These are phyloP conservation scores for Aspergillus sp. DNA, from an alignment of 2,329 filamentous ascomycete species.

Conservation along the genomic window DNA sequence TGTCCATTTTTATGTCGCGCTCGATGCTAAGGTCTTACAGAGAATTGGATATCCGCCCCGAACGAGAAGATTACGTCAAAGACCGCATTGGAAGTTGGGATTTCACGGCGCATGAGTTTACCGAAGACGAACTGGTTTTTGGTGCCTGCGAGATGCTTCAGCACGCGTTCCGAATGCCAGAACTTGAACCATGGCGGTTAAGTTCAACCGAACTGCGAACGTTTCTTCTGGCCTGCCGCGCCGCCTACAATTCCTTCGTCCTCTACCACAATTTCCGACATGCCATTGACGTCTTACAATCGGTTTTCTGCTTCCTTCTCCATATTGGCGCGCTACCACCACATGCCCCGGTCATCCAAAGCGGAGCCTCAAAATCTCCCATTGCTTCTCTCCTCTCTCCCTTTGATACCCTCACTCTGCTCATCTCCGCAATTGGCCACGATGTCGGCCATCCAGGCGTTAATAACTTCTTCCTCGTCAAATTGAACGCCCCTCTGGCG, in stretches of 20 bases:
- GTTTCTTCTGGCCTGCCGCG: constrained; percentile 80
- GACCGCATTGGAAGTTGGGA: constrained; percentile 69
- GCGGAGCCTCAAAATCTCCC: constrained; percentile 46
- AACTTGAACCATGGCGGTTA: constrained; percentile 73
- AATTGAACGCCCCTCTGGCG: constrained; percentile 83
- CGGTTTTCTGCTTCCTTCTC: constrained; percentile 82
- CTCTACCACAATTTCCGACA: constrained; percentile 98
- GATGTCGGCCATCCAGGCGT: constrained; percentile 97
- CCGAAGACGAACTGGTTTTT: constrained; percentile 82
- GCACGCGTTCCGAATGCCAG: constrained; percentile 75
- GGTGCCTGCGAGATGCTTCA: constrained; percentile 83
- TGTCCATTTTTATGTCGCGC: constrained; percentile 1
- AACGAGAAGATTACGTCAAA: constrained; percentile 60
- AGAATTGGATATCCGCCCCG: constrained; percentile 60
- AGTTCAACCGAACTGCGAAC: constrained; percentile 74
- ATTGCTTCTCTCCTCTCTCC: constrained; percentile 72
- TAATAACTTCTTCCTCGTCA: constrained; percentile 93
- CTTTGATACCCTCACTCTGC: constrained; percentile 78
- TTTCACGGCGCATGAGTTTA: constrained; percentile 84
- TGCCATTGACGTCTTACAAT: constrained; percentile 91
- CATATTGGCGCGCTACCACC: constrained; percentile 68
- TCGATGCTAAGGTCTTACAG: constrained; percentile 25
- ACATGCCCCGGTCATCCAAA: constrained; percentile 46
- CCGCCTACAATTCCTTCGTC: constrained; percentile 93
- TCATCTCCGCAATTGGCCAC: constrained; percentile 95